Evolutionary conservation across 306 rosid genomes (phyloP), one percentile per base, ranked within the genome.

Genomic region (Sechiopsis laciniata): DNA sequence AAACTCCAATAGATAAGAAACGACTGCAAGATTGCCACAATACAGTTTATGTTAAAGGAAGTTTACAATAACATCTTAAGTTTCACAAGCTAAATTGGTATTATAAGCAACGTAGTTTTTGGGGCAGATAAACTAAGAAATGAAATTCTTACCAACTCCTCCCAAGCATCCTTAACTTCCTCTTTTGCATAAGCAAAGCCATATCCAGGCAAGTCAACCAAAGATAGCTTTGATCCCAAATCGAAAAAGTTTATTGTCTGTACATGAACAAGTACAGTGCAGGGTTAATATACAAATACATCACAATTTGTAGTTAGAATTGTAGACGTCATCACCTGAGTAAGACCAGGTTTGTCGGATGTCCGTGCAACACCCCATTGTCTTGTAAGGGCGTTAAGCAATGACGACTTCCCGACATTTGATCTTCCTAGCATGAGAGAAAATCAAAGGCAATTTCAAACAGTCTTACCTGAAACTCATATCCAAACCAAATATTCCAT

Each of bases 151-250:
- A 91, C 99, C 81, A 95, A 94, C 69, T 95, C 95, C 80, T 87
- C 99, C 99, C 99, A 95, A 66, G 96, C 82, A 37, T 95, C 97
- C 80, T 95, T 91, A 76, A 86, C 96, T 80, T 95, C 97, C 70
- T 94, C 99, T 85, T 94, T 95, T 53, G 96, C 99, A 83, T 85
- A 89, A 21, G 99, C 99, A 82, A 95, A 95, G 69, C 99, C 99
- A 81, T 91, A 94, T 76, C 99, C 97, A 10, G 97, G 97, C 85
- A 94, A 91, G 87, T 94, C 99, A 73, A 89, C 97, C 84, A 94
- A 46, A 83, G 81, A 72, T 45, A 88, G 87, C 85, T 89, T 94
- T 73, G 89, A 55, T 74, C 90, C 99, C 76, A 91, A 69, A 13
- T 84, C 74, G 78, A 94, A 91, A 87, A 94, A 94, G 79, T 91